Percentiles rank a stretch among this genome's conserved stretches.
Conservation (phyloP, 441 rosid species). For the Pelargonium citronellum region DNA sequence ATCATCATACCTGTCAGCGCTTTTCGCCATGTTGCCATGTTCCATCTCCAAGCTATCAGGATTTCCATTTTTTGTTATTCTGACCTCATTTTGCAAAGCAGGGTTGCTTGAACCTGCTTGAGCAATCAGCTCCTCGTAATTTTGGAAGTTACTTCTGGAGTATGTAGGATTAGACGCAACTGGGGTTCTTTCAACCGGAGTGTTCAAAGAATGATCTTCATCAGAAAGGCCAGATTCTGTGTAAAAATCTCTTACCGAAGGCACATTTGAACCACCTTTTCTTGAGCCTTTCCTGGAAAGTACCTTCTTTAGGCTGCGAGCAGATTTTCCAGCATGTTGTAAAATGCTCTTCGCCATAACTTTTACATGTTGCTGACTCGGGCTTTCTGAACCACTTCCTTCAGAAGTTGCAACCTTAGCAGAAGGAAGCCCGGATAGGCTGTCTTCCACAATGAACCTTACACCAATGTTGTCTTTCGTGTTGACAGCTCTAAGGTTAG, state of each 20-base stretch:
- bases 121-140: no score
- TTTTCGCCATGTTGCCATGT: constrained; percentile 18
- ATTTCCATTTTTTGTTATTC: constrained; percentile 14
- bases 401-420: constrained; percentile 40
- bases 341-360: constrained; percentile 54
- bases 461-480: constrained; percentile 36
- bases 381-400: constrained; percentile 39
- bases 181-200: constrained; percentile 23
- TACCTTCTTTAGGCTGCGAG: constrained; percentile 46
- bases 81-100: constrained; percentile 19
- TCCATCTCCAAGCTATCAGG: constrained; percentile 20
- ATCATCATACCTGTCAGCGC: constrained; percentile 9
- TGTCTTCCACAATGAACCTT: constrained; percentile 42
- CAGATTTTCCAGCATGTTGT: constrained; percentile 65
- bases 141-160: constrained; percentile 5
- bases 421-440: constrained; percentile 29
- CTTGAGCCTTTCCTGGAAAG: constrained; percentile 64
- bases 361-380: constrained; percentile 44
- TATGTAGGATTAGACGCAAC: constrained; percentile 26
- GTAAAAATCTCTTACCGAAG: constrained; percentile 25
- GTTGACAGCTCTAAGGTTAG: constrained; percentile 47
- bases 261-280: constrained; percentile 25
- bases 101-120: constrained; percentile 22
- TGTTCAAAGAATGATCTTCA: constrained; percentile 34
- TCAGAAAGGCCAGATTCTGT: constrained; percentile 40